phyloP scores from a whole-genome alignment of 441 rosid genomes.

The Adansonia madagascariensis region DNA sequence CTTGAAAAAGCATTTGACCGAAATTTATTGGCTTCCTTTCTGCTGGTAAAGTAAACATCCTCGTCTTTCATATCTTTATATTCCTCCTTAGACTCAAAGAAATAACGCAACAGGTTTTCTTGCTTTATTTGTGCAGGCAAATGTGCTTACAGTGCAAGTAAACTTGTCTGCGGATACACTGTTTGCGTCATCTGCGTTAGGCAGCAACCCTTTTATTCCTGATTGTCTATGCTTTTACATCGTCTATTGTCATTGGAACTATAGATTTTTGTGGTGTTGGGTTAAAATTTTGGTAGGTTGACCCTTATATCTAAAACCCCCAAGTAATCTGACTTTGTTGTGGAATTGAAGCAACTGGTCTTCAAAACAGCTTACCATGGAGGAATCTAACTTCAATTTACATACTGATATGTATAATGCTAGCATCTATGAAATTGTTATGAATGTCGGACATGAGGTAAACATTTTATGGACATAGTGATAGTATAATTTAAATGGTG shows the following conservation, averaged over 20 bases:
- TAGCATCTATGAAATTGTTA: too few species aligned
- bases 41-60: conserved; percentile 54
- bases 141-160: conserved; percentile 73
- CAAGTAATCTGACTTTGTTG: too few species aligned
- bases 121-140: conserved; percentile 58
- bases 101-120: conserved; percentile 15
- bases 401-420: too few species aligned
- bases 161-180: conserved; percentile 68
- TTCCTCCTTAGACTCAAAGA: background rate
- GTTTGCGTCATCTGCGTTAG: conserved; percentile 44
- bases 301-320: background rate
- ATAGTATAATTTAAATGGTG: too few species aligned
- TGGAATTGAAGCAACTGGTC: too few species aligned
- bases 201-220: conserved; percentile 51
- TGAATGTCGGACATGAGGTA: too few species aligned
- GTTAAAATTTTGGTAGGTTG: conserved; percentile 71
- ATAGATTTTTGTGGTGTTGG: conserved; percentile 55
- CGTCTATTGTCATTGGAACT: conserved; percentile 48
- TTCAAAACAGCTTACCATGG: too few species aligned
- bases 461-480: too few species aligned
- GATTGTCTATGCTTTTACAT: conserved; percentile 44
- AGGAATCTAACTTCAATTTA: too few species aligned
- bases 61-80: background rate
- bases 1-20: conserved; percentile 79
- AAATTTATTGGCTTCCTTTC: conserved; percentile 70